phyloP scores from a whole-genome alignment of 2,329 filamentous ascomycete genomes.

The Sclerotinia trifoliorum region DNA sequence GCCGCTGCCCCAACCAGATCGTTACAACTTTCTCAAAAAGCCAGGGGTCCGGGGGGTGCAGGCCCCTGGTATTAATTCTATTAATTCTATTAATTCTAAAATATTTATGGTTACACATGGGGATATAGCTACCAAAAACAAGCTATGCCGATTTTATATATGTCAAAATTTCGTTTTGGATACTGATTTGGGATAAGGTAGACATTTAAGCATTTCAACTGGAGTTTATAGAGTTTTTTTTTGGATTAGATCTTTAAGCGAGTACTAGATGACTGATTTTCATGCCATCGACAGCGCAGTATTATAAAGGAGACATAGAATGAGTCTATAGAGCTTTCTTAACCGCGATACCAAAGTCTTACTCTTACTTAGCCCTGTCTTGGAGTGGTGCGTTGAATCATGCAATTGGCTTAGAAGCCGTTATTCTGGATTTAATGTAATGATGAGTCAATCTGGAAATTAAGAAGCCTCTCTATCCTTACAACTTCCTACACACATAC shows the following conservation, averaged over 20 bases:
- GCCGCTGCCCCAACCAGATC: no score
- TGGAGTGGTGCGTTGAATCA: not conserved
- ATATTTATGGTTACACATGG: not conserved
- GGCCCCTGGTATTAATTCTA: no score
- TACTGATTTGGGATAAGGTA: slow-evolving; percentile 11
- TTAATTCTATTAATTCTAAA: no score
- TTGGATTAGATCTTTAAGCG: not conserved
- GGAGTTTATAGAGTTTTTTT: slow-evolving; percentile 1
- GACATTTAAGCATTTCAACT: slow-evolving; percentile 1
- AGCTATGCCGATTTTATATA: slow-evolving; percentile 3
- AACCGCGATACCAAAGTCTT: not conserved
- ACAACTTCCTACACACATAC: not conserved
- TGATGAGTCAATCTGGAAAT: not conserved
- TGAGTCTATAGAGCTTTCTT: slow-evolving; percentile 2
- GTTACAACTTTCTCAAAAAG: no score
- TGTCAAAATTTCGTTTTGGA: slow-evolving; percentile 17
- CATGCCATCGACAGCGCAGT: not conserved
- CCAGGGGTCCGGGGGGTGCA: no score
- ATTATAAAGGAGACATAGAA: not conserved
- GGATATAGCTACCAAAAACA: not conserved
- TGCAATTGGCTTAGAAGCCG: not conserved
- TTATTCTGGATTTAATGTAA: not conserved
- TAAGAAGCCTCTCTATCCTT: not conserved
- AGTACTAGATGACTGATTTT: not conserved
- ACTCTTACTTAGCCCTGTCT: not conserved